These are phyloP conservation scores for Micromonas pusilla DNA, from an alignment of 139 green algal genomes.

Conservation along the genomic window DNA sequence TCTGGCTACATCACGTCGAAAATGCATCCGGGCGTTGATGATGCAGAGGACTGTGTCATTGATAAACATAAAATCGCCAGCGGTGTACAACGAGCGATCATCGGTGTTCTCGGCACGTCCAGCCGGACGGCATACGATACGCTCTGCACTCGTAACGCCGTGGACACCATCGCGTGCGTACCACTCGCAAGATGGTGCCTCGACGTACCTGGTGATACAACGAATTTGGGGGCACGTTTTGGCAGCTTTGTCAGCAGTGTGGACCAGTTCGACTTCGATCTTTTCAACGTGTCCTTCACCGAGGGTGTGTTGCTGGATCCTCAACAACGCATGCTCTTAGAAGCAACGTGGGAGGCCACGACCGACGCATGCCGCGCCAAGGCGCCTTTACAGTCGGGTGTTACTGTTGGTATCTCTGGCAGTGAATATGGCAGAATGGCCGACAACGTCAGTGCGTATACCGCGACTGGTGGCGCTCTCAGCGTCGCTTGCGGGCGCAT, in stretches of 20 bases:
- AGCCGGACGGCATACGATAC: too few relatives aligned
- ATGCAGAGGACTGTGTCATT: neutral
- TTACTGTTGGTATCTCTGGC: neutral
- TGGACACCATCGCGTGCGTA: too few relatives aligned
- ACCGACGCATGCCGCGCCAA: neutral
- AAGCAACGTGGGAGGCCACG: neutral
- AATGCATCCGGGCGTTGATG: neutral
- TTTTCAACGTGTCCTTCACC: neutral
- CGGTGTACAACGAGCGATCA: too few relatives aligned
- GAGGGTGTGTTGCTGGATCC: neutral
- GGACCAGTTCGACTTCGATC: neutral
- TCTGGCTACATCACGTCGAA: neutral
- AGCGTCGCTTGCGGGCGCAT: neutral
- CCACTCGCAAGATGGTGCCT: too few relatives aligned
- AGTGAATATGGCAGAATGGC: neutral
- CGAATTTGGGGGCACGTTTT: too few relatives aligned
- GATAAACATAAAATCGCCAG: too few relatives aligned
- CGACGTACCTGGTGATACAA: too few relatives aligned
- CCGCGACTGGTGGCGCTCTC: neutral
- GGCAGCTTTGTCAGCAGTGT: neutral
- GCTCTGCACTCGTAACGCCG: too few relatives aligned
- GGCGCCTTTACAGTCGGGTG: neutral
- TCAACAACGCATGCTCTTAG: neutral
- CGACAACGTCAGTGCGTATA: neutral
- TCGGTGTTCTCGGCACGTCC: too few relatives aligned